Evolutionary conservation across 129 eudicot genomes (phyloP).

Genomic region (Saposhnikovia divaricata): DNA sequence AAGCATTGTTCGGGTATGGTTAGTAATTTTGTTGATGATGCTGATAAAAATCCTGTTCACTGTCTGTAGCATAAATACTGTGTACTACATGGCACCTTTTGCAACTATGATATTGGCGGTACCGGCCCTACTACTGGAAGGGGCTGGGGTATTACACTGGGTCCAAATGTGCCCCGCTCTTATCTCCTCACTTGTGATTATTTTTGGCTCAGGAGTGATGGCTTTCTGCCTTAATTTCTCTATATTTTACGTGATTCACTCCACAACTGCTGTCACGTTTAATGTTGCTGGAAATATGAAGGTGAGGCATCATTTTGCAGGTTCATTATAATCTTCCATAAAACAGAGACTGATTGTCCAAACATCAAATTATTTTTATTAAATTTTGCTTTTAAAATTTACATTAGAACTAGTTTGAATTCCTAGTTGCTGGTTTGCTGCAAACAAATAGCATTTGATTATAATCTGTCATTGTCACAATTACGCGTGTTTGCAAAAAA

Average conservation of each 20-base stretch:
- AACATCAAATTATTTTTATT: not conserved
- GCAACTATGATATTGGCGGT: constrained; percentile 87
- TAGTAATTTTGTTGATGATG: not conserved
- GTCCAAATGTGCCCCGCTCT: constrained; percentile 39
- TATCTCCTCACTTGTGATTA: constrained; percentile 48
- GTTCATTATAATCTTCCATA: not conserved
- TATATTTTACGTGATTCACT: constrained; percentile 86
- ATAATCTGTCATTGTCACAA: not conserved
- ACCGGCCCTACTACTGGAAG: constrained; percentile 84
- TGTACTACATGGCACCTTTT: constrained; percentile 96
- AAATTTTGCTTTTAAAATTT: not conserved
- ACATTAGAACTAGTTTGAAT: not conserved
- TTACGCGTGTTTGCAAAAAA: not conserved
- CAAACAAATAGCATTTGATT: not conserved
- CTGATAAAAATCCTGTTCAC: not conserved
- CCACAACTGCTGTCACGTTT: constrained; percentile 95
- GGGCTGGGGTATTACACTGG: constrained; percentile 74
- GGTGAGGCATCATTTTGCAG: constrained; percentile 31
- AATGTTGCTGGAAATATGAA: constrained; percentile 96
- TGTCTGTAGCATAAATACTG: constrained; percentile 77
- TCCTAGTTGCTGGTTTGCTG: not conserved
- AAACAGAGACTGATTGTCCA: not conserved
- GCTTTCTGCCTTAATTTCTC: constrained; percentile 97
- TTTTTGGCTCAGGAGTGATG: constrained; percentile 73
- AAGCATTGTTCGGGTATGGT: not conserved